phyloP scores from a whole-genome alignment of 106 monocot species.

The Phalaenopsis aphrodite region DNA sequence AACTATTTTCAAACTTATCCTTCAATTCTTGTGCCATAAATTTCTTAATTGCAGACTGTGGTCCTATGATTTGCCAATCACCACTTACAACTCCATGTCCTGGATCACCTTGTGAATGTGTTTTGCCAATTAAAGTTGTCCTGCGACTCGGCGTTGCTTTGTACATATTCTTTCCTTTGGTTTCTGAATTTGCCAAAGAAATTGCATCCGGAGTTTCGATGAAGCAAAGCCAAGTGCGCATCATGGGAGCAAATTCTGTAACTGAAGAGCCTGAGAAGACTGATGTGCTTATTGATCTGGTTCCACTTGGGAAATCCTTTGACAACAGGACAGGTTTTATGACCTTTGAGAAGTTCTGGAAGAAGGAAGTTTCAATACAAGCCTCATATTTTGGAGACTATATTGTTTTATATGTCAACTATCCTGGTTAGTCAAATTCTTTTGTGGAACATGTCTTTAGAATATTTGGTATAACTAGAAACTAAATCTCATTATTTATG shows the following conservation, averaged over 20 bases:
- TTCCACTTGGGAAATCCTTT: constrained; percentile 63
- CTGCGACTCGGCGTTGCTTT: constrained; percentile 50
- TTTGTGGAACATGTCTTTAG: background rate
- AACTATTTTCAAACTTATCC: background rate
- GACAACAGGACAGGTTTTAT: constrained; percentile 32
- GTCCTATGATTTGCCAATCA: constrained; percentile 29
- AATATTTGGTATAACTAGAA: background rate
- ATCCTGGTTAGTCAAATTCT: constrained; percentile 52
- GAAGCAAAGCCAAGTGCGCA: constrained; percentile 78
- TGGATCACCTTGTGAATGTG: constrained; percentile 73
- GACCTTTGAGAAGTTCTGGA: constrained; percentile 66
- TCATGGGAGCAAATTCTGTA: constrained; percentile 96
- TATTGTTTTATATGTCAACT: constrained; percentile 69
- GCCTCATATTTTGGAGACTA: constrained; percentile 48
- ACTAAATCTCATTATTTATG: background rate
- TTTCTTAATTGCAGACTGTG: constrained; percentile 51
- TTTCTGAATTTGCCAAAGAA: constrained; percentile 79
- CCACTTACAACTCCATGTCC: constrained; percentile 67
- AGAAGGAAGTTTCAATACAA: constrained; percentile 64
- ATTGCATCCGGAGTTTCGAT: constrained; percentile 62
- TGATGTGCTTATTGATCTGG: constrained; percentile 68
- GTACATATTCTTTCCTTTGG: constrained; percentile 80
- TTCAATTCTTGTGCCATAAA: background rate
- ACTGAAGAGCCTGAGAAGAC: constrained; percentile 69
- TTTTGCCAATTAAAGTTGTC: constrained; percentile 72